Evolutionary conservation across 176 grass and related monocot species (phyloP).

Genomic region (Urochloa ruziziensis): DNA sequence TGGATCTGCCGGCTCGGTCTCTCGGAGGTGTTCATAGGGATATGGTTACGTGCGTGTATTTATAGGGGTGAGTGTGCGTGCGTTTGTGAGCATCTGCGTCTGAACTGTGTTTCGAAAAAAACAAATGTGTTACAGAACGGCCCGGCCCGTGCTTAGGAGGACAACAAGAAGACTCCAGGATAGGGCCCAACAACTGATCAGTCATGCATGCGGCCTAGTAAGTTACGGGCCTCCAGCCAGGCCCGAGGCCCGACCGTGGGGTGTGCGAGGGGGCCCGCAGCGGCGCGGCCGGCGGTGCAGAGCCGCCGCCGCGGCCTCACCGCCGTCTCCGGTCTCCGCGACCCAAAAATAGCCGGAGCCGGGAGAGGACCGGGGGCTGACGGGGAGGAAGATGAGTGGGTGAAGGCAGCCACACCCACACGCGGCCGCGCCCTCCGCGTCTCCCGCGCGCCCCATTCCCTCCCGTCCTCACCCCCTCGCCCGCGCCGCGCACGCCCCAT

Average conservation of each 20-base stretch:
- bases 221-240: too few relatives aligned
- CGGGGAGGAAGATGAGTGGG: neutral
- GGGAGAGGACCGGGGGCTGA: neutral
- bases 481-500: neutral
- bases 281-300: neutral
- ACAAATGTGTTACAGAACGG: too few relatives aligned
- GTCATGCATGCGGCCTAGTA: neutral
- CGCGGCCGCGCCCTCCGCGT: neutral
- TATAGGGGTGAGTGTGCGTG: too few relatives aligned
- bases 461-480: conserved; percentile 47
- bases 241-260: neutral
- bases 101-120: too few relatives aligned
- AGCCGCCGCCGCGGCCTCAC: too few relatives aligned
- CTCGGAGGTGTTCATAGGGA: too few relatives aligned
- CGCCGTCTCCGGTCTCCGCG: too few relatives aligned
- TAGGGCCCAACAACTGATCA: neutral
- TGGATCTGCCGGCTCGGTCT: too few relatives aligned
- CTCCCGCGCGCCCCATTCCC: conserved; percentile 32
- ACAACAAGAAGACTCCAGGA: too few relatives aligned
- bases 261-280: neutral
- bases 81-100: too few relatives aligned
- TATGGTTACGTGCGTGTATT: too few relatives aligned
- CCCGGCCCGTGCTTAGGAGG: too few relatives aligned
- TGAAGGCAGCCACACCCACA: neutral
- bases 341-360: conserved; percentile 29